Percentiles rank a stretch among this genome's conserved stretches.
These are phyloP conservation scores for Neonectria faginata DNA, from an alignment of 2,329 filamentous ascomycete species.

Conservation along the genomic window DNA sequence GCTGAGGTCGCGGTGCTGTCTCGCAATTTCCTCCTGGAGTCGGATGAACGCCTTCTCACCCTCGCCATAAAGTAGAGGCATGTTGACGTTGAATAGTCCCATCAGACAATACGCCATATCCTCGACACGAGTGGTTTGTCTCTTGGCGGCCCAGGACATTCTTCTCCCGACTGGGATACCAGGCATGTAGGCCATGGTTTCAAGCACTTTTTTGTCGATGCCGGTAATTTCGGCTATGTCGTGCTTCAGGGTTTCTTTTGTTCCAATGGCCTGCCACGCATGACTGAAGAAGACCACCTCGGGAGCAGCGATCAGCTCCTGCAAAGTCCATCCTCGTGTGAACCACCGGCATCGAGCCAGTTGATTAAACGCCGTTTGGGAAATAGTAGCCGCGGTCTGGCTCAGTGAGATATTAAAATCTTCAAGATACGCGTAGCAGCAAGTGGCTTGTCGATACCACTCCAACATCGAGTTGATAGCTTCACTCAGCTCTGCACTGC, in stretches of 20 bases:
- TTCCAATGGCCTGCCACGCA: slow-evolving; percentile 22
- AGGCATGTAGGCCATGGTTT: neutral
- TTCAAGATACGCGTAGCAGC: slow-evolving; percentile 32
- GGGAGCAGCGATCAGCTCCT: slow-evolving; percentile 16
- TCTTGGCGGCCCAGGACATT: slow-evolving; percentile 23
- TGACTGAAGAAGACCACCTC: slow-evolving; percentile 23
- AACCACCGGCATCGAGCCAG: slow-evolving; percentile 14
- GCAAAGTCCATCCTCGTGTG: slow-evolving; percentile 34
- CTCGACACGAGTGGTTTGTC: slow-evolving; percentile 19
- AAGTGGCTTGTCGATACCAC: slow-evolving; percentile 26
- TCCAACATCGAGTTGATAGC: slow-evolving; percentile 37
- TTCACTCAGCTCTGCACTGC: slow-evolving; percentile 34
- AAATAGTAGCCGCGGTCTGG: neutral
- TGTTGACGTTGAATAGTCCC: slow-evolving; percentile 18
- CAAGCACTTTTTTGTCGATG: slow-evolving; percentile 10
- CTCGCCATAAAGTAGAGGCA: slow-evolving; percentile 22
- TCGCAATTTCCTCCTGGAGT: slow-evolving; percentile 24
- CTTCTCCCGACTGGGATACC: slow-evolving; percentile 16
- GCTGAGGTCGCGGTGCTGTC: slow-evolving; percentile 19
- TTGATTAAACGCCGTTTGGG: slow-evolving; percentile 6
- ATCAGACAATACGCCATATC: slow-evolving; percentile 23
- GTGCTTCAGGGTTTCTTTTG: slow-evolving; percentile 16
- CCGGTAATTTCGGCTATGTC: slow-evolving; percentile 20
- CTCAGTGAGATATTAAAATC: slow-evolving; percentile 19
- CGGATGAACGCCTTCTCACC: slow-evolving; percentile 18